A percentile compares a stretch with the other conserved stretches of the same genome.
These are phyloP conservation scores for Hypoxylon fragiforme DNA, from an alignment of 495 filamentous ascomycete genomes.

Conservation along the genomic window DNA sequence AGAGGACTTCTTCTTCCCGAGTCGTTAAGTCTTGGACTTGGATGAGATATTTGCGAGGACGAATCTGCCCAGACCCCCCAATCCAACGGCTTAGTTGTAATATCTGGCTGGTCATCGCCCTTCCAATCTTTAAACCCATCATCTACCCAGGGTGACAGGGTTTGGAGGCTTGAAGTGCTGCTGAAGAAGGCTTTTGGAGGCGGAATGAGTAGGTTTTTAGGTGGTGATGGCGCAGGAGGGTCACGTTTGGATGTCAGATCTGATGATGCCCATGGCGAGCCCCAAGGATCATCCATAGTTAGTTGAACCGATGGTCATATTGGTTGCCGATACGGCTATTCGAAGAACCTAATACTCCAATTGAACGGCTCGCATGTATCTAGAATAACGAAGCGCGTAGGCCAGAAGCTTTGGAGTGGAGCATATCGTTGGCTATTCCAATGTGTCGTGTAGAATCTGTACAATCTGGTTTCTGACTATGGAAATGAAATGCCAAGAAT, in stretches of 20 bases:
- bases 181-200: constrained; percentile 52
- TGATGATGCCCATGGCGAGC: constrained; percentile 53
- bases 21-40: constrained; percentile 36
- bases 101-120: constrained; percentile 29
- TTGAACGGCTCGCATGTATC: constrained; percentile 1
- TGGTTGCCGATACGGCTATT: constrained; percentile 22
- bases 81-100: constrained; percentile 30
- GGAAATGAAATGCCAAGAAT: constrained; percentile 23
- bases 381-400: constrained; percentile 7
- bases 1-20: constrained; percentile 42
- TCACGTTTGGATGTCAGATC: constrained; percentile 37
- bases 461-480: constrained; percentile 4
- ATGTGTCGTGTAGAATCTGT: constrained; percentile 4
- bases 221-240: constrained; percentile 34
- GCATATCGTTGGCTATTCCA: constrained; percentile 12
- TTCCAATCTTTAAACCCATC: constrained; percentile 49
- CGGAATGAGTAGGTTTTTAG: constrained; percentile 46
- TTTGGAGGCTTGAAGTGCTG: constrained; percentile 34
- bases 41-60: constrained; percentile 37
- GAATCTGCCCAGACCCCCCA: constrained; percentile 46
- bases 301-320: constrained; percentile 30
- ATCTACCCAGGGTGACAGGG: constrained; percentile 52
- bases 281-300: constrained; percentile 63
- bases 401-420: not conserved
- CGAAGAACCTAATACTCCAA: not conserved